These are phyloP conservation scores for Penicillium cataractarum DNA, from an alignment of 495 filamentous ascomycete species.

Conservation along the genomic window DNA sequence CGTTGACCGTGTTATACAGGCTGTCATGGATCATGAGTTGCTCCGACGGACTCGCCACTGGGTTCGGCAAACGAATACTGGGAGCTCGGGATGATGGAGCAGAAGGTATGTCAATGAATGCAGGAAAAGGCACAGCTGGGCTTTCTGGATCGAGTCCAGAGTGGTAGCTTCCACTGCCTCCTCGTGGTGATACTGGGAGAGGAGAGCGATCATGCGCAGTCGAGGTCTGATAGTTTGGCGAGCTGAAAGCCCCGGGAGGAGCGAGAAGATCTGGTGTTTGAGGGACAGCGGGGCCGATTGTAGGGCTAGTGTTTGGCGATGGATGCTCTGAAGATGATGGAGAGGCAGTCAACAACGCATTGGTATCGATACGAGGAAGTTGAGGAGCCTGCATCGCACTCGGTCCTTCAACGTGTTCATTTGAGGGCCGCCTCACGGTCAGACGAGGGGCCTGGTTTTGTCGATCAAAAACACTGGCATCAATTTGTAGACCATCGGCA, in stretches of 20 bases:
- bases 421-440: slow-evolving; percentile 41
- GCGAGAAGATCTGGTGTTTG: slow-evolving; percentile 39
- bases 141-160: slow-evolving; percentile 25
- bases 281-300: slow-evolving; percentile 10
- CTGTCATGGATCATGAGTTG: slow-evolving; percentile 38
- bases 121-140: slow-evolving; percentile 53
- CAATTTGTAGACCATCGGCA: slow-evolving; percentile 47
- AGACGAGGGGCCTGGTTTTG: slow-evolving; percentile 27
- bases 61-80: slow-evolving; percentile 55
- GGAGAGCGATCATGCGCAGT: slow-evolving; percentile 32
- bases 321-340: slow-evolving; percentile 41
- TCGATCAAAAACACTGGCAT: slow-evolving; percentile 35
- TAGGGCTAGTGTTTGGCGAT: slow-evolving; percentile 31
- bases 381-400: slow-evolving; percentile 12
- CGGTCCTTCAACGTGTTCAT: slow-evolving; percentile 17
- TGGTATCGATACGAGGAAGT: slow-evolving; percentile 28
- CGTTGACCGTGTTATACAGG: slow-evolving; percentile 24
- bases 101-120: slow-evolving; percentile 49
- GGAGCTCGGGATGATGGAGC: slow-evolving; percentile 52
- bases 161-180: slow-evolving; percentile 19
- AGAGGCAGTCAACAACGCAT: slow-evolving; percentile 31
- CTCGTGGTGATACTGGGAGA: slow-evolving; percentile 38
- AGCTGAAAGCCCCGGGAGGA: slow-evolving; percentile 39
- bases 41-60: slow-evolving; percentile 54
- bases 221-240: slow-evolving; percentile 39